Base-by-base conservation (phyloP, 2,329 filamentous ascomycete species). In the Botrytis squamosa region DNA sequence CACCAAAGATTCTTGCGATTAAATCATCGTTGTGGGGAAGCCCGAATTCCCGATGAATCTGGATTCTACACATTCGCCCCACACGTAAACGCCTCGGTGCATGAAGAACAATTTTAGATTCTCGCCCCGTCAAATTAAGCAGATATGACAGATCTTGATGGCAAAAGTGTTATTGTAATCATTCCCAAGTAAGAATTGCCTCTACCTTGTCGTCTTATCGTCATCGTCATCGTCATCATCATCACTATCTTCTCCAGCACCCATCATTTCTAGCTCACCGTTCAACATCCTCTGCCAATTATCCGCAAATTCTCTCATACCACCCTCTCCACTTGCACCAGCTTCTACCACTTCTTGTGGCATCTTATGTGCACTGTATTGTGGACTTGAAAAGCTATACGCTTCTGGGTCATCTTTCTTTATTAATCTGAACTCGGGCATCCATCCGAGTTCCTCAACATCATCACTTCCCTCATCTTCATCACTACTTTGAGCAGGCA, bases 291-390 rank as follows among this genome's bases (percentile, higher is more conserved):
- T 87, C 80, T 89, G 90, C 93, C 93, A 95, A 80, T 91, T 88
- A 77, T 87, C 87, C 75, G 92, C 89, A 83, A 96, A 95, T 83
- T 97, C 94, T 75, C 91, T 87, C 84, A 98, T 87, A 0, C 92
- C 92, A 4, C 92, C 93, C 72, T 93, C 89, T 5, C 92, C 92
- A 1, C 87, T 87, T 77, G 88, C 79, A 77, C 89, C 88, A 33
- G 90, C 90, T 77, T 92, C 89, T 2, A 98, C 95, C 3, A 98
- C 94, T 78, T 99, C 96, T 82, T 91, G 94, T 0, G 96, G 96
- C 78, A 99, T 84, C 83, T 98, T 99, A 81, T 98, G 95, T 4
- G 96, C 95, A 75, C 94, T 97, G 82, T 97, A 98, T 80, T 95
- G 93, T 1, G 94, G 89, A 7, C 93, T 92, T 77, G 89, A 90